A percentile compares a stretch with the other conserved stretches of the same genome.
These are phyloP conservation scores for Suhomyces sp. DNA, from an alignment of 805 yeast genomes.

Conservation along the genomic window DNA sequence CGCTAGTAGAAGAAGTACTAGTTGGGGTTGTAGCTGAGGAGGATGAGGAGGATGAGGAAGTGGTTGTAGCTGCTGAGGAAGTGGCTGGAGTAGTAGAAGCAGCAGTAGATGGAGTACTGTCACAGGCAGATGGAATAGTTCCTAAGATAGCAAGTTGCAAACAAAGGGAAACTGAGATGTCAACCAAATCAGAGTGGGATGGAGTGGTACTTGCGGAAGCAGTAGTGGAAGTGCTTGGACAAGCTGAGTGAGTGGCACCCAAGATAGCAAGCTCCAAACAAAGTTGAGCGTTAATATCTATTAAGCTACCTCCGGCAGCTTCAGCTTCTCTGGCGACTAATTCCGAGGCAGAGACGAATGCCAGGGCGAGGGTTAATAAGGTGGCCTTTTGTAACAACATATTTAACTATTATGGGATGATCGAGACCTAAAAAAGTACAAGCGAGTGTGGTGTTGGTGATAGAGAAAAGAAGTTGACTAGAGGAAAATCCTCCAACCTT, in stretches of 20 bases:
- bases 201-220: not conserved
- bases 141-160: not conserved
- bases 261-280: not conserved
- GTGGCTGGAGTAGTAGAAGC: not conserved
- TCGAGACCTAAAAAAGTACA: not conserved
- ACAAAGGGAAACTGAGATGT: not conserved
- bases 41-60: not conserved
- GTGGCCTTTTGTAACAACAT: not conserved
- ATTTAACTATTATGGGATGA: not conserved
- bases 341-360: not conserved
- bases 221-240: not conserved
- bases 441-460: not conserved
- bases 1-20: not conserved
- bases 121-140: not conserved
- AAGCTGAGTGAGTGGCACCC: not conserved
- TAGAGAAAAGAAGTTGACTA: not conserved
- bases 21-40: constrained; percentile 3
- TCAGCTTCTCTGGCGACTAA: not conserved
- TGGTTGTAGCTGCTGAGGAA: not conserved
- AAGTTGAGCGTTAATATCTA: not conserved
- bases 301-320: not conserved
- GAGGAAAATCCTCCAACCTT: not conserved
- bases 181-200: not conserved
- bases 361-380: not conserved
- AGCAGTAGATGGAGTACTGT: not conserved